Percentiles rank a stretch among this genome's conserved stretches.
phyloP scores from a whole-genome alignment of 441 rosid species.

The Corymbia citriodora region DNA sequence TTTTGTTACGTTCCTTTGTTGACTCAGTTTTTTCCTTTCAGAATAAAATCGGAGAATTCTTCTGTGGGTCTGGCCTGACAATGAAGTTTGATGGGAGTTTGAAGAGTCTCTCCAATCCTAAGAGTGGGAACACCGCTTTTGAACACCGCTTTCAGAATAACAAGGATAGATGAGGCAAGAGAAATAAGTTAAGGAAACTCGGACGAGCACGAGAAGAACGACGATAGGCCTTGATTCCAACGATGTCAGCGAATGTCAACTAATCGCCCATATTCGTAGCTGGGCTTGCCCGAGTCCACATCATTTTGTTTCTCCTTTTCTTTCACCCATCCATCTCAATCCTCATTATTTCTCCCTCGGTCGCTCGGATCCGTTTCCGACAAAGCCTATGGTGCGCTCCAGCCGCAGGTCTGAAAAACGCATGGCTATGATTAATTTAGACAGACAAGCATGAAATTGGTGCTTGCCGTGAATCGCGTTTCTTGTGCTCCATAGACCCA shows the following conservation, averaged over 20 bases:
- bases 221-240: background rate
- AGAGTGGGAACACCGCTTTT: background rate
- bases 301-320: background rate
- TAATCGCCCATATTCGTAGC: background rate
- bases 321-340: background rate
- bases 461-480: background rate
- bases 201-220: background rate
- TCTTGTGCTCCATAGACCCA: background rate
- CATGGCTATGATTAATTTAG: background rate
- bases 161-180: background rate
- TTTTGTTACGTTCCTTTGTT: background rate
- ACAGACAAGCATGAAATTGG: background rate
- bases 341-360: background rate
- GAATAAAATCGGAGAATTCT: background rate
- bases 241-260: background rate
- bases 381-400: background rate
- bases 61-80: background rate
- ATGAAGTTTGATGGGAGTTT: background rate
- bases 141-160: background rate
- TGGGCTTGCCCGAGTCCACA: background rate
- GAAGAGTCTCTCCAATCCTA: background rate
- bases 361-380: background rate
- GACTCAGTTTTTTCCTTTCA: background rate
- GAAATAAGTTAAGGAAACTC: background rate
- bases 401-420: background rate